Conservation (phyloP, 306 rosid genomes). For the Pterocarpus macrocarpus region DNA sequence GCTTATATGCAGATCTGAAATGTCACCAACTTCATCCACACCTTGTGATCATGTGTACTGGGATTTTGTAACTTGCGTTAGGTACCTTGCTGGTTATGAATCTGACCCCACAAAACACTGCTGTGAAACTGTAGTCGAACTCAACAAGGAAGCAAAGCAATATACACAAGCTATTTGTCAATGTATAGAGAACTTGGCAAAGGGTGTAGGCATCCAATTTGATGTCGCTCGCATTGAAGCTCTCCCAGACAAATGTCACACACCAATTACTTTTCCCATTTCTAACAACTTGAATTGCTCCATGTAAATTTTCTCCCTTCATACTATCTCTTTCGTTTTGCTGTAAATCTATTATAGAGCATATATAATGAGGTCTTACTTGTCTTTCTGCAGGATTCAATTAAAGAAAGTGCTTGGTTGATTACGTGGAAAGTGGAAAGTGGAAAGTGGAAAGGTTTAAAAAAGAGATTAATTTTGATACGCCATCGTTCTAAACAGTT, state of each 20-base stretch:
- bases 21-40: constrained; percentile 19
- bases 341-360: not conserved
- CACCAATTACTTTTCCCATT: constrained; percentile 22
- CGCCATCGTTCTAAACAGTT: too few species aligned
- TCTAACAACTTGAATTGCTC: constrained; percentile 38
- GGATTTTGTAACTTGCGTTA: constrained; percentile 45
- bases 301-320: constrained; percentile 15
- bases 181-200: constrained; percentile 40
- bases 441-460: too few species aligned
- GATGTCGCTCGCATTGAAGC: constrained; percentile 14
- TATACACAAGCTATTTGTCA: not conserved
- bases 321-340: not conserved
- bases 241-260: constrained; percentile 39
- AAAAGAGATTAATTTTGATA: too few species aligned
- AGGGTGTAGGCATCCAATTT: constrained; percentile 2
- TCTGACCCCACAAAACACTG: constrained; percentile 23
- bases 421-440: too few species aligned
- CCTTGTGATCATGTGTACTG: constrained; percentile 41
- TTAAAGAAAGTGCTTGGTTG: not conserved
- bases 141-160: constrained; percentile 18
- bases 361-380: not conserved
- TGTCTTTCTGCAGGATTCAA: constrained; percentile 33
- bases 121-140: constrained; percentile 3
- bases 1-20: not conserved
- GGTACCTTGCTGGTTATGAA: constrained; percentile 46